Evolutionary conservation across 2,329 filamentous ascomycete genomes (phyloP).

Genomic region (Aspergillus sp.): DNA sequence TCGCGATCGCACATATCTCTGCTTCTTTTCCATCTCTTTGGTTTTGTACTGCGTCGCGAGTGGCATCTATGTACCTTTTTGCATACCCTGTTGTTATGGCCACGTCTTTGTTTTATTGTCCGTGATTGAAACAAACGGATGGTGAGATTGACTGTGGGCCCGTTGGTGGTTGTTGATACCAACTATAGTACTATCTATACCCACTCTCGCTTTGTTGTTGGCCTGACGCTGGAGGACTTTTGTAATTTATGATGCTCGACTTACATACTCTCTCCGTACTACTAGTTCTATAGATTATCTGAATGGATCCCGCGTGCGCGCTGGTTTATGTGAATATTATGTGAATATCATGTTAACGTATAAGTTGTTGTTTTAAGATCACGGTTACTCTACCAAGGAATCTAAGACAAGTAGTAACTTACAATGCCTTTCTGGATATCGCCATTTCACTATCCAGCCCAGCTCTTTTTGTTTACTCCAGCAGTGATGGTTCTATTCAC

Average conservation of each 20-base stretch:
- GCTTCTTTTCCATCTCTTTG: not conserved
- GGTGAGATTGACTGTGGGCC: too few species aligned
- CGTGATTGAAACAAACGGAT: not conserved
- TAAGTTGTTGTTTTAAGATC: not conserved
- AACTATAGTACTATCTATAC: too few species aligned
- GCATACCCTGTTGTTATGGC: conserved; percentile 11
- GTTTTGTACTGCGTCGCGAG: not conserved
- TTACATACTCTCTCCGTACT: not conserved
- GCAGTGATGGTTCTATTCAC: too few species aligned
- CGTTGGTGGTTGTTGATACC: too few species aligned
- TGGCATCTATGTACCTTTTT: conserved; percentile 9
- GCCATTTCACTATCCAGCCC: too few species aligned
- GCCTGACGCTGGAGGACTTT: too few species aligned
- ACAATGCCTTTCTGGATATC: too few species aligned
- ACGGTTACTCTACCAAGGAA: too few species aligned
- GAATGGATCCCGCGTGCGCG: not conserved
- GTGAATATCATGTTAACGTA: not conserved
- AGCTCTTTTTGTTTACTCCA: too few species aligned
- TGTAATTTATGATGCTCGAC: not conserved
- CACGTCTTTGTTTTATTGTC: not conserved
- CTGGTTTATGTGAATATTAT: not conserved
- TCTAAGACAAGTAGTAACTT: too few species aligned
- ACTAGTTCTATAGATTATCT: not conserved
- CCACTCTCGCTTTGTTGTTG: too few species aligned
- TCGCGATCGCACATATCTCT: not conserved